These are phyloP conservation scores for Kalaharituber pfeilii DNA, from an alignment of 2,329 filamentous ascomycete genomes.

Conservation along the genomic window DNA sequence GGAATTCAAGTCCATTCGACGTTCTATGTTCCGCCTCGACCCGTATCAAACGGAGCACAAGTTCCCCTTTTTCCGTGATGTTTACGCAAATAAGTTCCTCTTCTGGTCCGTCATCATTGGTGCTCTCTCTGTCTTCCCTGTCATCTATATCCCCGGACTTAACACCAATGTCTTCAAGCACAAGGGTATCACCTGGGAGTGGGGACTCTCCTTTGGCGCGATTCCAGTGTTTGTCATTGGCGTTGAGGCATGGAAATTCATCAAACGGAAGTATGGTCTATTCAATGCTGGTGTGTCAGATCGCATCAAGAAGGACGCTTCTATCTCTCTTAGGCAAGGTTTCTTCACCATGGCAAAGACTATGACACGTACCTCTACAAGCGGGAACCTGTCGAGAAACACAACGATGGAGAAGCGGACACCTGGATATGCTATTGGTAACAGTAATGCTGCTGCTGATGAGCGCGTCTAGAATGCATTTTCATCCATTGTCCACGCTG, in stretches of 20 bases:
- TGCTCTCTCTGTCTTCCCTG: constrained; percentile 40
- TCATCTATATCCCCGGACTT: constrained; percentile 50
- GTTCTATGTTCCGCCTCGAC: constrained; percentile 41
- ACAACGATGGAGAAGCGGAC: constrained; percentile 17
- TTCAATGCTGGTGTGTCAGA: constrained; percentile 23
- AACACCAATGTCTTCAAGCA: constrained; percentile 51
- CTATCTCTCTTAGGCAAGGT: constrained; percentile 23
- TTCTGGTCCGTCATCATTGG: constrained; percentile 47
- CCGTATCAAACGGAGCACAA: constrained; percentile 26
- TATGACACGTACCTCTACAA: constrained; percentile 14
- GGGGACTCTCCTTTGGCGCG: constrained; percentile 48
- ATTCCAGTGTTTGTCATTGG: constrained; percentile 45
- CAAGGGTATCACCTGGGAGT: constrained; percentile 48
- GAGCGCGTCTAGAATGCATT: neutral
- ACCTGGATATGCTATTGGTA: neutral
- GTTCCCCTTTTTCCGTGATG: constrained; percentile 29
- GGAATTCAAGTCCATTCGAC: constrained; percentile 46
- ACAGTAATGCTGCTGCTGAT: neutral
- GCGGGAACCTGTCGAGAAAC: constrained; percentile 7
- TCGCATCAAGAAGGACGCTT: constrained; percentile 22
- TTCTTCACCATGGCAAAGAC: constrained; percentile 25
- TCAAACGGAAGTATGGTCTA: constrained; percentile 40
- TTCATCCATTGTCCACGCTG: neutral
- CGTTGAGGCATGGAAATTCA: constrained; percentile 50
- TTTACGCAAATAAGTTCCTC: constrained; percentile 51